phyloP scores from a whole-genome alignment of 2,329 filamentous ascomycete species.

The Penicillium psychrosexuale region DNA sequence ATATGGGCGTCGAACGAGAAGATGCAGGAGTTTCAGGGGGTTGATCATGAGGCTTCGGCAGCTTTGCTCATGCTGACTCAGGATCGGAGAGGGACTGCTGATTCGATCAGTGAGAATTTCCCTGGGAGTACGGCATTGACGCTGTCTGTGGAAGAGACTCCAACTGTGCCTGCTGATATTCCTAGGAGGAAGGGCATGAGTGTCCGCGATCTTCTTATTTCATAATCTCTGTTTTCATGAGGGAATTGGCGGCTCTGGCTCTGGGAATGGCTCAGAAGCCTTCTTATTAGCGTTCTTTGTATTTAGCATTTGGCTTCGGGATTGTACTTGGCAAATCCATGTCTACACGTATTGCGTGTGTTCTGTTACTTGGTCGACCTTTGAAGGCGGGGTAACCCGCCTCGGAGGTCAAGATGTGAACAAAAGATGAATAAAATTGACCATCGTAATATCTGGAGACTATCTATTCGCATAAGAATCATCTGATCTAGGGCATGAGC shows the following conservation, averaged over 20 bases:
- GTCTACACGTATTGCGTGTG: not conserved
- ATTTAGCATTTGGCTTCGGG: not conserved
- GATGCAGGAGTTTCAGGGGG: constrained; percentile 23
- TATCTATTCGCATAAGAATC: not conserved
- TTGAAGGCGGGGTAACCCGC: not conserved
- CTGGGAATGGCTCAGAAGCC: not conserved
- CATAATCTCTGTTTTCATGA: constrained; percentile 28
- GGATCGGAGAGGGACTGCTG: constrained; percentile 60
- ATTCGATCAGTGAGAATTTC: constrained; percentile 30
- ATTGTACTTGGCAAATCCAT: not conserved
- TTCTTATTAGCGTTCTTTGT: not conserved
- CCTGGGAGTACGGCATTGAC: not conserved
- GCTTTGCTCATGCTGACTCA: constrained; percentile 84
- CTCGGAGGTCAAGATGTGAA: not conserved
- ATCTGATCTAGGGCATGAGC: not conserved
- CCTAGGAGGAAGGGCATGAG: constrained; percentile 51
- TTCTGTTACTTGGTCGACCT: not conserved
- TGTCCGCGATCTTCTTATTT: constrained; percentile 54
- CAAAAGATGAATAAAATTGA: not conserved
- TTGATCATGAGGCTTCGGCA: constrained; percentile 79
- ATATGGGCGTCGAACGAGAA: constrained; percentile 22
- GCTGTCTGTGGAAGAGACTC: constrained; percentile 5
- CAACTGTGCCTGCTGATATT: constrained; percentile 11
- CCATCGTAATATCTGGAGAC: not conserved
- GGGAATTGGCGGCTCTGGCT: not conserved